These are phyloP conservation scores for Boletus sp. DNA, from an alignment of 768 basidiomycete genomes.

Conservation along the genomic window DNA sequence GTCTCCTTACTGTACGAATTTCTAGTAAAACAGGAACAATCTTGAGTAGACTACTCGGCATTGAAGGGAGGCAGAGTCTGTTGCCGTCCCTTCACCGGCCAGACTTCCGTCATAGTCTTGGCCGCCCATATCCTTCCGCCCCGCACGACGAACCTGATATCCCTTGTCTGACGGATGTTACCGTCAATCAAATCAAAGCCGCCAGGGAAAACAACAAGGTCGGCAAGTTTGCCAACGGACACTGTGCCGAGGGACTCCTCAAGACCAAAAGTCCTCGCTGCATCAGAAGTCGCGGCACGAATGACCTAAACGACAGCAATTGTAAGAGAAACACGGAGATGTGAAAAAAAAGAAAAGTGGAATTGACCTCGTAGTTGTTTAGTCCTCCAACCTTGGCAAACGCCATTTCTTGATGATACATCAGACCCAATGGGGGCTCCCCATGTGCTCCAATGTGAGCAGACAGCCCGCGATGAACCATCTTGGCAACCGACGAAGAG, in stretches of 20 bases:
- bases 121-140: conserved; percentile 76
- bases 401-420: conserved; percentile 75
- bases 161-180: conserved; percentile 47
- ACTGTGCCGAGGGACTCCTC: conserved; percentile 61
- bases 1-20: neutral
- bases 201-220: conserved; percentile 64
- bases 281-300: conserved; percentile 65
- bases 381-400: conserved; percentile 64
- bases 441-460: conserved; percentile 76
- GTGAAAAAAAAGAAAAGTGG: neutral
- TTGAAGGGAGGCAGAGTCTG: conserved; percentile 61
- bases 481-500: conserved; percentile 63
- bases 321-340: neutral
- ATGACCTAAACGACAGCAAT: conserved; percentile 44
- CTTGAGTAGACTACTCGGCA: conserved; percentile 31
- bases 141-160: conserved; percentile 56
- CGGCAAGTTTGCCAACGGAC: conserved; percentile 65
- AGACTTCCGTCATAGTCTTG: conserved; percentile 62
- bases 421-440: conserved; percentile 67
- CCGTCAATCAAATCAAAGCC: conserved; percentile 56
- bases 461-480: conserved; percentile 61
- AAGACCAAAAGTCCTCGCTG: conserved; percentile 64
- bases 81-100: conserved; percentile 63
- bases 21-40: neutral
- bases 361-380: conserved; percentile 62